Base-by-base conservation (phyloP, 2,329 filamentous ascomycete species). In the Apiospora saccharicola region DNA sequence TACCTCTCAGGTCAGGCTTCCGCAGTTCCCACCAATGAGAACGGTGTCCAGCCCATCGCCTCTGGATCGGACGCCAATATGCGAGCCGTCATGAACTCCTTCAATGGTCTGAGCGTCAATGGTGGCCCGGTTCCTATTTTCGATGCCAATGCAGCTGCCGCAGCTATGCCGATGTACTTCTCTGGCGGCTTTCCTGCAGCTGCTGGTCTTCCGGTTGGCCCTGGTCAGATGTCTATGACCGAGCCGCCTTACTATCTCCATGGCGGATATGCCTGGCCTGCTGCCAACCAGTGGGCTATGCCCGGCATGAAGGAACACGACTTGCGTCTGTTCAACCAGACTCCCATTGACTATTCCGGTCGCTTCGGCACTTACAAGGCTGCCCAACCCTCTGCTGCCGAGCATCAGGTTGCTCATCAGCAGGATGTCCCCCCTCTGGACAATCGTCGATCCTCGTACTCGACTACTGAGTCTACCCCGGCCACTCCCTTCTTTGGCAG, bases 401-500 rank as follows among this genome's bases (percentile, higher is more conserved):
- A 87, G 73, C 87, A 86, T 44, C 81, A 84, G 68, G 86, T 88
- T 46, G 83, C 82, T 76, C 82, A 80, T 19, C 85, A 86, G 69
- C 84, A 85, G 41, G 88, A 91, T 47, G 87, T 91, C 70, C 90
- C 90, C 24, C 88, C 85, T 44, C 83, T 92, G 43, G 90, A 92
- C 76, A 91, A 92, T 73, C 90, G 90, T 34, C 89, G 90, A 70
- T 90, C 89, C 22, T 92, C 90, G 2, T 92, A 92, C 80, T 92
- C 90, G 1, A 92, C 90, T 41, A 92, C 87, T 4, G 90, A 92
- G 80, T 92, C 90, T 10, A 88, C 89, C 37, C 88, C 90, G 3
- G 88, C 90, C 5, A 93, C 90, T 43, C 91, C 92, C 0, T 90
- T 90, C 77, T 92, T 91, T 75, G 88, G 87, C 71, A 86, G 86